Conservation (phyloP, 495 filamentous ascomycete species). For the Aspergillus cavernicola region DNA sequence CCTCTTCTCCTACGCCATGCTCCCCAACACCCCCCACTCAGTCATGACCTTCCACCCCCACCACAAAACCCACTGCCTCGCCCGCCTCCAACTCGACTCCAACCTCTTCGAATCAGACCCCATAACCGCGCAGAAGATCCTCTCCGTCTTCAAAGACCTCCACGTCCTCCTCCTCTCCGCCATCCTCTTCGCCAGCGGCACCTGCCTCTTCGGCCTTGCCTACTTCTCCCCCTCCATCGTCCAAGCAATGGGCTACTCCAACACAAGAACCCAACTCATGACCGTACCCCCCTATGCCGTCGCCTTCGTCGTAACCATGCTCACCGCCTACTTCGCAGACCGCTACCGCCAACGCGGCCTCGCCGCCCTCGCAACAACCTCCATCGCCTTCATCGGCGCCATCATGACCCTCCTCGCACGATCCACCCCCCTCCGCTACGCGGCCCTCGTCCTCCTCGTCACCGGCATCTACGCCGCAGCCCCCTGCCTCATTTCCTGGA, state of each 20-base stretch:
- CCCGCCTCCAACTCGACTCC: constrained; percentile 1
- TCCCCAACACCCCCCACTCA: background rate
- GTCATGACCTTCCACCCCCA: constrained; percentile 5
- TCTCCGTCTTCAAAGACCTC: constrained; percentile 7
- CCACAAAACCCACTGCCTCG: constrained; percentile 1
- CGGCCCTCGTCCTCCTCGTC: constrained; percentile 9
- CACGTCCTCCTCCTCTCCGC: constrained; percentile 2
- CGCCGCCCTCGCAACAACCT: constrained; percentile 7
- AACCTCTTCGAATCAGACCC: constrained; percentile 7
- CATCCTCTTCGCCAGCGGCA: constrained; percentile 8
- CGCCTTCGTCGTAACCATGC: constrained; percentile 10
- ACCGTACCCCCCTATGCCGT: constrained; percentile 10
- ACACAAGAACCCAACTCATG: constrained; percentile 3
- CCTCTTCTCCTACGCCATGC: constrained; percentile 8
- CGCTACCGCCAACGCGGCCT: constrained; percentile 8
- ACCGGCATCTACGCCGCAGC: constrained; percentile 12
- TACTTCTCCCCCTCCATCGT: constrained; percentile 14
- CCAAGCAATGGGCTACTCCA: constrained; percentile 7
- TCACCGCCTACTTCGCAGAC: constrained; percentile 9
- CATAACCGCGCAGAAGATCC: constrained; percentile 3
- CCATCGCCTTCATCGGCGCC: constrained; percentile 7
- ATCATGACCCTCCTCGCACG: constrained; percentile 1
- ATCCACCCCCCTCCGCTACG: constrained; percentile 2
- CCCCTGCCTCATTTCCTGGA: constrained; percentile 13
- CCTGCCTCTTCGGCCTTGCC: constrained; percentile 12